Percentiles rank a stretch among this genome's conserved stretches.
Evolutionary conservation across 768 basidiomycete species (phyloP).

Genomic region (Phaffia australis): DNA sequence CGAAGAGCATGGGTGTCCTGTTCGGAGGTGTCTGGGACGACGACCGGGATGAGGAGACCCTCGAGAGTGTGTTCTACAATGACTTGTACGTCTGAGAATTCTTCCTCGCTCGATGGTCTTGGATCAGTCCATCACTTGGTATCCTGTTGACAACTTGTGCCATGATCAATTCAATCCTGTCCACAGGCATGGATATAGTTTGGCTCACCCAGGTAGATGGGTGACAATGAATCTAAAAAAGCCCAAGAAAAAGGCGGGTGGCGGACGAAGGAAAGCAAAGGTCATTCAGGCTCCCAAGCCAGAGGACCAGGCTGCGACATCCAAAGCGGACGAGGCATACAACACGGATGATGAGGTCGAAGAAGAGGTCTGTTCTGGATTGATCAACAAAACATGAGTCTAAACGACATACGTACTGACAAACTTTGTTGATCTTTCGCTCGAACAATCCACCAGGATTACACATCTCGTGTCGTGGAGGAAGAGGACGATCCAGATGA

Average conservation of each 20-base stretch:
- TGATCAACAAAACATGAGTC: constrained; percentile 28
- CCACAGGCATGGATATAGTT: constrained; percentile 63
- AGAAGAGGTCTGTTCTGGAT: constrained; percentile 32
- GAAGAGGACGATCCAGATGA: constrained; percentile 53
- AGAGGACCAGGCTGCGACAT: neutral
- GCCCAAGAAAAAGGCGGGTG: constrained; percentile 48
- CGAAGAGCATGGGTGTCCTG: constrained; percentile 58
- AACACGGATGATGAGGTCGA: constrained; percentile 28
- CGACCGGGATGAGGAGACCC: constrained; percentile 67
- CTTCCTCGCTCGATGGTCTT: constrained; percentile 6
- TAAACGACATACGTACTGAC: neutral
- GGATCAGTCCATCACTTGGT: neutral
- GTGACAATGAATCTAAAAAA: constrained; percentile 57
- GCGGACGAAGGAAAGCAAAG: constrained; percentile 41
- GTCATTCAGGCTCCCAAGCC: constrained; percentile 35
- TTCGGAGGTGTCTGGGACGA: constrained; percentile 87
- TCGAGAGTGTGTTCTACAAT: constrained; percentile 79
- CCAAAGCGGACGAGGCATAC: constrained; percentile 22
- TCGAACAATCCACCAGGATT: neutral
- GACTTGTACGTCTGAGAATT: constrained; percentile 56
- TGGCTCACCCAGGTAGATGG: constrained; percentile 66
- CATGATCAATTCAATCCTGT: neutral
- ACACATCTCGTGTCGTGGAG: neutral
- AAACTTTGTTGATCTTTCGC: too few species aligned
- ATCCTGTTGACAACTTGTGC: neutral